phyloP scores from a whole-genome alignment of 352 stramenopile genomes.

The Phytophthora ramorum region DNA sequence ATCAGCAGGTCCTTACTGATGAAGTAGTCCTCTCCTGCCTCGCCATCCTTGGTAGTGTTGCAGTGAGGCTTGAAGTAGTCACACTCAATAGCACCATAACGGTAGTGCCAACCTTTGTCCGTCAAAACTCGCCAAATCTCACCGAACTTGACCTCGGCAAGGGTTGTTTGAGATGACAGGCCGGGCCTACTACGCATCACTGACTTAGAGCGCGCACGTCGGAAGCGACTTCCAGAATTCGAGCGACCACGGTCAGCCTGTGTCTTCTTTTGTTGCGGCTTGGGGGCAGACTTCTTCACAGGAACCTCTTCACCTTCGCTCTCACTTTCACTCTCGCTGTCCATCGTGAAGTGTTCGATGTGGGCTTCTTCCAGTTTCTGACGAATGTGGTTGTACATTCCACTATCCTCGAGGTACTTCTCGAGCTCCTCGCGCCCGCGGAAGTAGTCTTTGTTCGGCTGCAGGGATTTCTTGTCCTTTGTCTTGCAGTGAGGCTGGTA shows the following conservation, averaged over 20 bases:
- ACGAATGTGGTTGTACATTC: conserved; percentile 50
- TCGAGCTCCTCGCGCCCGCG: conserved; percentile 51
- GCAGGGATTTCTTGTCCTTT: conserved; percentile 34
- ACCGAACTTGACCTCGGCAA: conserved; percentile 64
- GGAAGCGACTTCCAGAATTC: conserved; percentile 19
- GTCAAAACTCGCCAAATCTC: conserved; percentile 60
- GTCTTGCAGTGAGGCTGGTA: conserved; percentile 58
- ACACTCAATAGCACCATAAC: conserved; percentile 50
- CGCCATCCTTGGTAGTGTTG: conserved; percentile 38
- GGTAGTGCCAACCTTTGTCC: conserved; percentile 63
- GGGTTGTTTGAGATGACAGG: conserved; percentile 33
- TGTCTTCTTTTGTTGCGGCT: conserved; percentile 4
- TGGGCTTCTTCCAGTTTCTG: conserved; percentile 54
- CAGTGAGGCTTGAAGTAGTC: conserved; percentile 77
- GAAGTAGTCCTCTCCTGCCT: conserved; percentile 62
- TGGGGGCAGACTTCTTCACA: neutral
- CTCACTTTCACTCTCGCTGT: conserved; percentile 27
- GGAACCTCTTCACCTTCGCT: conserved; percentile 26
- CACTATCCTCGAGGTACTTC: conserved; percentile 43
- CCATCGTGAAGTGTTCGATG: conserved; percentile 11
- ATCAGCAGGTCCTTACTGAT: conserved; percentile 43
- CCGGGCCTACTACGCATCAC: conserved; percentile 1
- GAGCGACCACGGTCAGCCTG: conserved; percentile 7
- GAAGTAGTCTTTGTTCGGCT: conserved; percentile 58
- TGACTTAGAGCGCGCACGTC: conserved; percentile 35